Percentiles rank a stretch among this genome's conserved stretches.
Evolutionary conservation across 176 grass and related monocot genomes (phyloP).

Genomic region (Otatea glauca): DNA sequence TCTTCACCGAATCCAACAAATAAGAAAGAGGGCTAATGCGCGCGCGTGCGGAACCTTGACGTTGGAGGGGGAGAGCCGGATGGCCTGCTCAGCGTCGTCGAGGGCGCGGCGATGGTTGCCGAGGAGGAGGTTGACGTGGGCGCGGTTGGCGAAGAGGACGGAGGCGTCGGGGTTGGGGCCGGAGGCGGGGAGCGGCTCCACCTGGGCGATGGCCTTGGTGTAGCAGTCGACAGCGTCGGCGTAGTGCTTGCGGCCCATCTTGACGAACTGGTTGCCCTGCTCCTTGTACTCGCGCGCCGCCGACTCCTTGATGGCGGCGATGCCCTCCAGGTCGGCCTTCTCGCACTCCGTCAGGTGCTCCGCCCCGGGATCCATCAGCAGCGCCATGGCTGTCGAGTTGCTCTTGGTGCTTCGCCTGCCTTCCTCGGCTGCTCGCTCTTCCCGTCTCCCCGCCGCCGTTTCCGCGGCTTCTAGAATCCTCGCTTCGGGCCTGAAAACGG

Average conservation of each 20-base stretch:
- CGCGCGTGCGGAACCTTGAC: constrained; percentile 60
- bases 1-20: background rate
- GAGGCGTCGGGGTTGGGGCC: constrained; percentile 54
- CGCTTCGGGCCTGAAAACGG: background rate
- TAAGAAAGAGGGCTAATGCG: background rate
- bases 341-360: constrained; percentile 69
- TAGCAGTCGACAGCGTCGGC: constrained; percentile 80
- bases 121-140: constrained; percentile 86
- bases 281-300: constrained; percentile 83
- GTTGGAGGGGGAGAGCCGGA: constrained; percentile 66
- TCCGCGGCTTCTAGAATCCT: background rate
- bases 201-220: constrained; percentile 88
- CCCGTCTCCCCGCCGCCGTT: constrained; percentile 20
- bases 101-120: constrained; percentile 78
- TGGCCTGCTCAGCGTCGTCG: constrained; percentile 70
- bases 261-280: constrained; percentile 79
- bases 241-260: constrained; percentile 81
- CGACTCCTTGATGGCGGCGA: constrained; percentile 80
- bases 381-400: constrained; percentile 57
- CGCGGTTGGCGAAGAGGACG: constrained; percentile 83
- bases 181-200: constrained; percentile 37
- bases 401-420: background rate
- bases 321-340: constrained; percentile 74
- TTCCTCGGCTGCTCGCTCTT: background rate
- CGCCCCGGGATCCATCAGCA: constrained; percentile 73